phyloP scores from a whole-genome alignment of 73 alveolate species.

The Urostyla sp. region DNA sequence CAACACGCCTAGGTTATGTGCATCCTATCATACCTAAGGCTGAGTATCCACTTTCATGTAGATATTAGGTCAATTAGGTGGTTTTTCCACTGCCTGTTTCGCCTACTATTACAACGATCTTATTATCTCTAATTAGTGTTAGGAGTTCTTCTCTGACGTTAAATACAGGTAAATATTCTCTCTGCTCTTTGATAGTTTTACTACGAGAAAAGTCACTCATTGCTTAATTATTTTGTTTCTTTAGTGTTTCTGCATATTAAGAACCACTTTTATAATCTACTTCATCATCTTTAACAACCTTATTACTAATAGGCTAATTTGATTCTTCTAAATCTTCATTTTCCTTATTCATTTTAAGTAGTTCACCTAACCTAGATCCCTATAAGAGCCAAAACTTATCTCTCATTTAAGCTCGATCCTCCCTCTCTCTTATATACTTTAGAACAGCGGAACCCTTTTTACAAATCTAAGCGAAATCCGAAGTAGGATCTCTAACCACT shows the following conservation, averaged over 20 bases:
- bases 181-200: constrained; percentile 91
- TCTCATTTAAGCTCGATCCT: constrained; percentile 95
- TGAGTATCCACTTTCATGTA: constrained; percentile 97
- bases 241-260: constrained; percentile 90
- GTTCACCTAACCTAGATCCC: constrained; percentile 79
- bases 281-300: constrained; percentile 80
- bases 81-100: constrained; percentile 99
- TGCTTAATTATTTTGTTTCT: constrained; percentile 82
- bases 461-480: constrained; percentile 98
- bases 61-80: constrained; percentile 98
- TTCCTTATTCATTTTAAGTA: constrained; percentile 70
- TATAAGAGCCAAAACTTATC: constrained; percentile 95
- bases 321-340: constrained; percentile 32
- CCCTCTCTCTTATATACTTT: constrained; percentile 91
- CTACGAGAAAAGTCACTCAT: constrained; percentile 94
- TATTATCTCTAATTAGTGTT: constrained; percentile 93
- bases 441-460: constrained; percentile 97
- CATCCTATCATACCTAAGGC: constrained; percentile 97
- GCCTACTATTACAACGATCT: constrained; percentile 97
- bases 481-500: constrained; percentile 98
- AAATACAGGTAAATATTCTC: constrained; percentile 98
- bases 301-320: constrained; percentile 39
- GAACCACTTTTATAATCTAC: constrained; percentile 89
- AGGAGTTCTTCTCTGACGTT: constrained; percentile 94
- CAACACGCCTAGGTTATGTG: constrained; percentile 99